phyloP scores from a whole-genome alignment of 805 yeast genomes.

The Candida pseudofarinosa region DNA sequence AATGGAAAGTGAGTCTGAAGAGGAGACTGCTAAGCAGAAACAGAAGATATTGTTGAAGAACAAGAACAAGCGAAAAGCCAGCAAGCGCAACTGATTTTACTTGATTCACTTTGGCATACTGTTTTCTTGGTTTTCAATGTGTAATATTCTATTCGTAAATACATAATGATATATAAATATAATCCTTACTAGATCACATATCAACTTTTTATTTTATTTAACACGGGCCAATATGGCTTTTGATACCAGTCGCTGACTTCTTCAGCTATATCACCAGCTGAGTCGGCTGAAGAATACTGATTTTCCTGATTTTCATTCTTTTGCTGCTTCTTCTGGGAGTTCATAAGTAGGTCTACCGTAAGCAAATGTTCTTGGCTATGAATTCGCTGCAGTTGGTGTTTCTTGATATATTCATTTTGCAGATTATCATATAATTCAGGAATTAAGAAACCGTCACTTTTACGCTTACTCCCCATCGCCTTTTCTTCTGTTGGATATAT shows the following conservation, averaged over 20 bases:
- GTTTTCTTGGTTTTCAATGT: neutral
- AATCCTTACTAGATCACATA: neutral
- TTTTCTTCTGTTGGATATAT: too few relatives aligned
- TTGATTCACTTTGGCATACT: neutral
- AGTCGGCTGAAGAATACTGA: neutral
- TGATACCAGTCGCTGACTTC: conserved; percentile 9
- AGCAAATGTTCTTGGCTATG: conserved; percentile 26
- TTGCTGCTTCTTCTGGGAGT: conserved; percentile 15
- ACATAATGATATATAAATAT: conserved; percentile 4
- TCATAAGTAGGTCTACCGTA: conserved; percentile 32
- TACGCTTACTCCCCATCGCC: neutral
- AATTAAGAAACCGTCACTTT: neutral
- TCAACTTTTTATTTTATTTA: conserved; percentile 2
- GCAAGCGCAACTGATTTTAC: neutral
- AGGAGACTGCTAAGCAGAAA: conserved; percentile 44
- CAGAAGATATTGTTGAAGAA: conserved; percentile 62
- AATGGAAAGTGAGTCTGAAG: conserved; percentile 37
- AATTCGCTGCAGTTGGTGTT: conserved; percentile 21
- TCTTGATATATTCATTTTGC: conserved; percentile 10
- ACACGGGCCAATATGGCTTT: conserved; percentile 14
- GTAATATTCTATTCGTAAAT: conserved; percentile 3
- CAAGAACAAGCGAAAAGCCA: conserved; percentile 39
- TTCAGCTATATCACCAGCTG: neutral
- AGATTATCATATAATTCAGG: neutral
- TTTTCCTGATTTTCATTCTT: neutral